Evolutionary conservation across 495 filamentous ascomycete genomes (phyloP).

Genomic region (Aspergillus bertholletiae): DNA sequence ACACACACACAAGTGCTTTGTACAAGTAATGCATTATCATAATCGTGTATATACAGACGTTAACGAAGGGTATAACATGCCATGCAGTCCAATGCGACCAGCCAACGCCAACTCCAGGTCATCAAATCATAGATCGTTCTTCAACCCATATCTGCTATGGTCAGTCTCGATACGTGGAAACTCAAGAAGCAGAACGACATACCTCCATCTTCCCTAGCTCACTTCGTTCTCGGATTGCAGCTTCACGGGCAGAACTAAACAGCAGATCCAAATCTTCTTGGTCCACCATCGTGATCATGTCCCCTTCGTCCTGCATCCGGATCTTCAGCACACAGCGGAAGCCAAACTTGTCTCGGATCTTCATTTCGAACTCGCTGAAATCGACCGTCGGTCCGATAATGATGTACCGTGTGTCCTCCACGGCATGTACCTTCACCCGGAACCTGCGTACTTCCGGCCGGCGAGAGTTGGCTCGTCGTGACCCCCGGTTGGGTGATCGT

Average conservation of each 20-base stretch:
- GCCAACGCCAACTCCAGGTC: neutral
- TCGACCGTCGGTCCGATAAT: slow-evolving; percentile 72
- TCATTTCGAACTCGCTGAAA: slow-evolving; percentile 70
- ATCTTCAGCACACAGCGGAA: slow-evolving; percentile 69
- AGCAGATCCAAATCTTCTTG: slow-evolving; percentile 93
- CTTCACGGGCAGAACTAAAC: slow-evolving; percentile 60
- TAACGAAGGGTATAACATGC: slow-evolving; percentile 17
- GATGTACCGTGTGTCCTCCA: slow-evolving; percentile 90
- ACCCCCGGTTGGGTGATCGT: slow-evolving; percentile 26
- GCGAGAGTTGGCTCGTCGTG: slow-evolving; percentile 28
- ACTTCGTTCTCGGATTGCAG: slow-evolving; percentile 66
- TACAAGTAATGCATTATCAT: neutral
- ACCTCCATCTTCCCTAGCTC: slow-evolving; percentile 98
- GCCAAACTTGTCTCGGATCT: slow-evolving; percentile 81
- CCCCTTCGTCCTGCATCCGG: slow-evolving; percentile 81
- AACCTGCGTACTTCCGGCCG: slow-evolving; percentile 55
- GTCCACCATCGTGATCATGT: slow-evolving; percentile 96
- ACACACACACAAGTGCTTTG: no score
- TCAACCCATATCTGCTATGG: slow-evolving; percentile 61
- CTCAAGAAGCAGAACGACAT: slow-evolving; percentile 29
- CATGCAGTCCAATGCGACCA: neutral
- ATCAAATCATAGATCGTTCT: slow-evolving; percentile 42
- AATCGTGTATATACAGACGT: slow-evolving; percentile 7
- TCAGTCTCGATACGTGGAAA: slow-evolving; percentile 6
- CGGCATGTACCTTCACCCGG: slow-evolving; percentile 81